phyloP scores from a whole-genome alignment of 345 rosid species.

The Heritiera fomes region DNA sequence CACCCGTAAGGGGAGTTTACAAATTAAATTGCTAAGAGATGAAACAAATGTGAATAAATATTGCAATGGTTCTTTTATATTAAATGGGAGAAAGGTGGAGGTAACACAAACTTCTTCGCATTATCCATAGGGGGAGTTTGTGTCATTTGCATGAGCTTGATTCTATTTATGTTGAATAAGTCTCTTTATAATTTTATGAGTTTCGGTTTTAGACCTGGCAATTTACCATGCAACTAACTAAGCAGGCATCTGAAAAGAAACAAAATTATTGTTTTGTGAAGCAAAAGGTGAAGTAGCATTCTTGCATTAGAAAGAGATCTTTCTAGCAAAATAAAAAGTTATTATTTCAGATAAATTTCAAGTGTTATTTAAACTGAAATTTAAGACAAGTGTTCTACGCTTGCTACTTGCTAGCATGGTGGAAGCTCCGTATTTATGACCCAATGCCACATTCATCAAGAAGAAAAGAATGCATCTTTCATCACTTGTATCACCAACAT shows the following conservation, averaged over 20 bases:
- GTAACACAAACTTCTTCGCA: background rate
- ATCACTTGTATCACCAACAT: background rate
- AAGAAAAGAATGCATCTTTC: background rate
- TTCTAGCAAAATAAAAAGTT: background rate
- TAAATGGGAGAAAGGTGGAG: background rate
- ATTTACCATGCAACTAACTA: background rate
- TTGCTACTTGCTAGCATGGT: no score
- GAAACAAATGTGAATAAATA: background rate
- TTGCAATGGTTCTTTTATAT: background rate
- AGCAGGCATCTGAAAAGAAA: background rate
- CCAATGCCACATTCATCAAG: background rate
- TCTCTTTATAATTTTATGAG: background rate
- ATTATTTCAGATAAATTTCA: no score
- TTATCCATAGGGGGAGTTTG: background rate
- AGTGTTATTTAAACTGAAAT: no score
- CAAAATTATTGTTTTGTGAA: no score
- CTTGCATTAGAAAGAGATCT: no score
- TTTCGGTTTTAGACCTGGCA: background rate
- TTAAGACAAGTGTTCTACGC: no score
- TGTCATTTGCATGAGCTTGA: background rate
- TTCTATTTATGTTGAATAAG: background rate
- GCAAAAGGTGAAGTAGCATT: no score
- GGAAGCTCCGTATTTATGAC: background rate
- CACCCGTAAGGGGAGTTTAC: conserved; percentile 21
- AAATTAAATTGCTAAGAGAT: background rate